phyloP scores from a whole-genome alignment of 805 yeast genomes.

The Kodamaea kaohsiungensis region DNA sequence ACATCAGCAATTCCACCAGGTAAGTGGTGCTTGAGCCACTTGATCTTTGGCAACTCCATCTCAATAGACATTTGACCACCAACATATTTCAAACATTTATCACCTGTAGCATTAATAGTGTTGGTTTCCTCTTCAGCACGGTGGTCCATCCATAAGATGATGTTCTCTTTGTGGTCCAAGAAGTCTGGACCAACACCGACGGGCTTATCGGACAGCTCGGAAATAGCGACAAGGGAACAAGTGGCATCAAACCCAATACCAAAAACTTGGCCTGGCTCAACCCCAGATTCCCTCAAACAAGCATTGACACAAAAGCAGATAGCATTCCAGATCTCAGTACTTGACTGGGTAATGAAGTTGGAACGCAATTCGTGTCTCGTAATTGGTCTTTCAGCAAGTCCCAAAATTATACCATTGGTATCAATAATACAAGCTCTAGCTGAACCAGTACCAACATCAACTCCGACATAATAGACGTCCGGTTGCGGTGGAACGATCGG shows the following conservation, averaged over 20 bases:
- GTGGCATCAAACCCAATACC: constrained; percentile 98
- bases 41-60: constrained; percentile 96
- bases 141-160: constrained; percentile 98
- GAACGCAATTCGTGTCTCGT: constrained; percentile 74
- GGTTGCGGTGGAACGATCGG: constrained; percentile 39
- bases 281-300: constrained; percentile 71
- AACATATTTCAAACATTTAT: constrained; percentile 81
- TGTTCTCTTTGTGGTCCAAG: constrained; percentile 67
- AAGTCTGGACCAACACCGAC: constrained; percentile 94
- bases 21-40: constrained; percentile 89
- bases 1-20: constrained; percentile 57
- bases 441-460: constrained; percentile 97
- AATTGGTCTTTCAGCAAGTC: constrained; percentile 76
- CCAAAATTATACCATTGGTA: constrained; percentile 75
- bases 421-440: constrained; percentile 94
- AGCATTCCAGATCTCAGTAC: constrained; percentile 88
- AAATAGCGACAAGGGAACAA: constrained; percentile 85
- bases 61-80: constrained; percentile 98
- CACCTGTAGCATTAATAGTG: constrained; percentile 76
- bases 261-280: constrained; percentile 64
- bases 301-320: constrained; percentile 80
- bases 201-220: constrained; percentile 64
- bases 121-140: constrained; percentile 83
- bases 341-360: constrained; percentile 78
- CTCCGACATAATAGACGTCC: constrained; percentile 68